phyloP scores from a whole-genome alignment of 1,139 yeast species.

The Debaryomyces psychrophilus region DNA sequence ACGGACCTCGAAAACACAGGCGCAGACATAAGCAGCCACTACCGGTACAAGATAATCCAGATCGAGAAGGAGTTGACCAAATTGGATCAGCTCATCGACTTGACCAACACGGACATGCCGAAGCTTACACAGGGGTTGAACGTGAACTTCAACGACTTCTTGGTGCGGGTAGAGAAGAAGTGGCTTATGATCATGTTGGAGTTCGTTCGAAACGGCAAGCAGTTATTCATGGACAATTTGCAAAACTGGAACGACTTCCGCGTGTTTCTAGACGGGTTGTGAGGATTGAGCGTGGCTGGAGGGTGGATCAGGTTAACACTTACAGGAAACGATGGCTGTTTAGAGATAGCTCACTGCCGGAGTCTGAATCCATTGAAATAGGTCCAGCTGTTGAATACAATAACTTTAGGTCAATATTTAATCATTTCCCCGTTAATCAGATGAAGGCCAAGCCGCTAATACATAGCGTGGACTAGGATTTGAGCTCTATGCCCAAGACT shows the following conservation, averaged over 20 bases:
- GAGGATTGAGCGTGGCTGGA: no score
- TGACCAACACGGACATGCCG: constrained; percentile 41
- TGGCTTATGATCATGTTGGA: constrained; percentile 45
- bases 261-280: constrained; percentile 17
- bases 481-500: no score
- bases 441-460: no score
- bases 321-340: no score
- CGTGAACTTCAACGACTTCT: constrained; percentile 36
- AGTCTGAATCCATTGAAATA: no score
- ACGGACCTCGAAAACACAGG: not conserved
- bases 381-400: no score
- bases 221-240: constrained; percentile 41
- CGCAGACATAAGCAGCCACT: constrained; percentile 19
- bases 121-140: constrained; percentile 37
- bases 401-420: no score
- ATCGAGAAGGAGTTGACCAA: constrained; percentile 47
- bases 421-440: no score
- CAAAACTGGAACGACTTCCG: constrained; percentile 43
- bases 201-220: constrained; percentile 42
- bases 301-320: no score
- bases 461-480: no score
- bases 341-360: no score
- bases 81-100: constrained; percentile 44
- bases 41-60: constrained; percentile 34
- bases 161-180: constrained; percentile 39